phyloP scores from a whole-genome alignment of 2,329 filamentous ascomycete species.

The Teratosphaeria nubilosa region DNA sequence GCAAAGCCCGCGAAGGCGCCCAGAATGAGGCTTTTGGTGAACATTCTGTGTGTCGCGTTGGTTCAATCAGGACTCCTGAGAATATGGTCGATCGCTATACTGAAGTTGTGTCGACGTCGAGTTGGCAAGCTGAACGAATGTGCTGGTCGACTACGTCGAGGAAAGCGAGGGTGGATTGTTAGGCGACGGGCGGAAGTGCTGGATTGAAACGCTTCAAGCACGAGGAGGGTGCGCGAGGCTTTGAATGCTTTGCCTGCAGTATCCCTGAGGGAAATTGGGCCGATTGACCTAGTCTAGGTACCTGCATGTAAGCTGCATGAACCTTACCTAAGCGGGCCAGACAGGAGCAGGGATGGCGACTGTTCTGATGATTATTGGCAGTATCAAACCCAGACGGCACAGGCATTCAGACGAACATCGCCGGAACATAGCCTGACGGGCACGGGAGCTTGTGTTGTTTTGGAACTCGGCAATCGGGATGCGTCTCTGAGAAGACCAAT shows the following conservation, averaged over 20 bases:
- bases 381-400: neutral
- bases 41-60: constrained; percentile 34
- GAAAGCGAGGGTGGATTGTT: neutral
- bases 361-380: neutral
- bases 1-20: constrained; percentile 36
- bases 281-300: neutral
- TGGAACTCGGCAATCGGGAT: no score
- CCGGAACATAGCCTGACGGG: no score
- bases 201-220: neutral
- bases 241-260: neutral
- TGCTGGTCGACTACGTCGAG: neutral
- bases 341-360: neutral
- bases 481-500: no score
- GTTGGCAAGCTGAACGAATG: neutral
- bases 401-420: neutral
- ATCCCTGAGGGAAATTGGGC: neutral
- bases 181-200: neutral
- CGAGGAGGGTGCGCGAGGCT: neutral
- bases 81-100: neutral
- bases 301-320: neutral
- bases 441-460: no score
- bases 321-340: neutral
- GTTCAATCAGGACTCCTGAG: neutral
- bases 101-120: neutral
- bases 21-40: constrained; percentile 39